phyloP scores from a whole-genome alignment of 164 flowering plant species.

The Houttuynia cordata region DNA sequence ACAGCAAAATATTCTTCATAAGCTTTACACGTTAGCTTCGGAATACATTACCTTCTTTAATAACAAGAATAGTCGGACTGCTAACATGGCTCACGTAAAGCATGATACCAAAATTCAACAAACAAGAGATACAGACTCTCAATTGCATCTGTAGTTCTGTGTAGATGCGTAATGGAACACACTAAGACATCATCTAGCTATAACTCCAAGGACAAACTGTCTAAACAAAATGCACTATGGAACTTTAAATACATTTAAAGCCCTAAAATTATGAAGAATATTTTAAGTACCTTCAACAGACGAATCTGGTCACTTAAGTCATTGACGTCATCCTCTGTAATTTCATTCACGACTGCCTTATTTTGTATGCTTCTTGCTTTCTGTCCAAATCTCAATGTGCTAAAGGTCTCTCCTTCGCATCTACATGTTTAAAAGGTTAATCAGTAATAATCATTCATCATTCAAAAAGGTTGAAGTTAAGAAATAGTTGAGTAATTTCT shows the following conservation, averaged over 20 bases:
- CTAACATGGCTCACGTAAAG: background rate
- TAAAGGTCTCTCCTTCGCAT: conserved; percentile 48
- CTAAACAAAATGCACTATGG: background rate
- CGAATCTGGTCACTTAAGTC: conserved; percentile 91
- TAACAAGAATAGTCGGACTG: background rate
- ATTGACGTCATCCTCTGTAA: conserved; percentile 85
- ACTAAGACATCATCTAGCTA: background rate
- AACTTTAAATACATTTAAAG: no score
- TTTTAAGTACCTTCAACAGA: conserved; percentile 59
- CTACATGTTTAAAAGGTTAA: conserved; percentile 26
- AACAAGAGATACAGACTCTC: no score
- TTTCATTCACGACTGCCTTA: conserved; percentile 84
- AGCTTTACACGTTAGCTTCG: no score
- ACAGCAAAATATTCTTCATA: no score
- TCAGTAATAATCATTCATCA: background rate
- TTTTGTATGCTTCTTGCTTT: conserved; percentile 50
- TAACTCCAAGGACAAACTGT: background rate
- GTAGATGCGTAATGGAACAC: background rate
- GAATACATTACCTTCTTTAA: no score
- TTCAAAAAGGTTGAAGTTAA: background rate
- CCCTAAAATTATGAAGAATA: background rate
- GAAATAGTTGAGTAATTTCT: background rate
- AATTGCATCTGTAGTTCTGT: no score
- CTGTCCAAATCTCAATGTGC: conserved; percentile 83
- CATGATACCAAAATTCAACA: no score